These are phyloP conservation scores for Schrenkiella parvula DNA, from an alignment of 345 rosid genomes.

Conservation along the genomic window DNA sequence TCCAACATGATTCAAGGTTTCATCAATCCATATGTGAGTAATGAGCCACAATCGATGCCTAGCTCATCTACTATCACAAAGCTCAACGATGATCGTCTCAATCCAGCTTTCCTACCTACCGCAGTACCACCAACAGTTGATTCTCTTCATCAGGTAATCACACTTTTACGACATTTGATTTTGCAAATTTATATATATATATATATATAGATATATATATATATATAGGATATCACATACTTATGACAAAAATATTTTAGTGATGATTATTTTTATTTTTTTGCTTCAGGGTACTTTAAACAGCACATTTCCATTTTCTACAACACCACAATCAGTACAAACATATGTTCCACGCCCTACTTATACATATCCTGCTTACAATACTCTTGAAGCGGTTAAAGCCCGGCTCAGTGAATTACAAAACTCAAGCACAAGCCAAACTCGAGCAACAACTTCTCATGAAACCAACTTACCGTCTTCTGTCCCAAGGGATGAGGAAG, in stretches of 20 bases:
- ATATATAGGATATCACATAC: neutral
- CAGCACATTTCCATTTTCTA: neutral
- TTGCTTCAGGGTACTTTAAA: neutral
- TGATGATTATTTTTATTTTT: neutral
- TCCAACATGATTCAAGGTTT: neutral
- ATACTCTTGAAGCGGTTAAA: constrained; percentile 17
- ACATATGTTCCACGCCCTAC: neutral
- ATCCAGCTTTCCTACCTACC: neutral
- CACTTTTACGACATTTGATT: neutral
- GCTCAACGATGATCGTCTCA: neutral
- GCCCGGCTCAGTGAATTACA: constrained; percentile 10
- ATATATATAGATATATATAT: neutral
- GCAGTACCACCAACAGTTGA: neutral
- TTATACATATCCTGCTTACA: constrained; percentile 18
- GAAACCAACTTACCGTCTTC: constrained; percentile 6
- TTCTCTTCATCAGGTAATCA: constrained; percentile 11
- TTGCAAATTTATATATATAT: neutral
- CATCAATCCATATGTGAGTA: neutral
- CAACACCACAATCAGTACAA: neutral
- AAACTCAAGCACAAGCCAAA: neutral
- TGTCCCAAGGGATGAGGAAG: constrained; percentile 7
- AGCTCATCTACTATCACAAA: neutral
- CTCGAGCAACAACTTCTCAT: neutral
- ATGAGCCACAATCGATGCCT: neutral
- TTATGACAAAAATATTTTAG: neutral